phyloP scores from a whole-genome alignment of 306 rosid species.

The Oxytropis ochrocephala region DNA sequence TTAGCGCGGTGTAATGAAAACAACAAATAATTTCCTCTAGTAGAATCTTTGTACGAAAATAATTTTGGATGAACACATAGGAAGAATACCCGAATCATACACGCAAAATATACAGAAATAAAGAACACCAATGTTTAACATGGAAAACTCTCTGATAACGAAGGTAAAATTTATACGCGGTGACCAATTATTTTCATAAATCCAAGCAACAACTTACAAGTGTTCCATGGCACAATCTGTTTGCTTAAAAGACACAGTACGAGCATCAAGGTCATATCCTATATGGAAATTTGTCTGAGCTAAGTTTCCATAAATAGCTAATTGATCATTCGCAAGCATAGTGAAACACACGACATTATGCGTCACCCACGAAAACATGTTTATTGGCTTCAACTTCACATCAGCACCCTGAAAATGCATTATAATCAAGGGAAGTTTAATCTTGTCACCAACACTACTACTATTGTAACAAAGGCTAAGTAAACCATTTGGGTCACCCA shows the following conservation, averaged over 20 bases:
- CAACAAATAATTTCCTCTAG: too few species aligned
- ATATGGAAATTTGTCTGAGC: constrained; percentile 50
- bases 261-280: constrained; percentile 37
- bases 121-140: too few species aligned
- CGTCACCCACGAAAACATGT: constrained; percentile 28
- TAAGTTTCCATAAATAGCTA: constrained; percentile 44
- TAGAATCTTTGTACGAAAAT: too few species aligned
- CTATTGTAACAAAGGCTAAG: constrained; percentile 33
- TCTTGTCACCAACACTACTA: neutral
- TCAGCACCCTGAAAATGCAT: constrained; percentile 52
- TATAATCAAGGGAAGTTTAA: constrained; percentile 28
- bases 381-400: constrained; percentile 25
- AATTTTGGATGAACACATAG: too few species aligned
- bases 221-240: constrained; percentile 26
- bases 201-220: neutral
- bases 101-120: too few species aligned
- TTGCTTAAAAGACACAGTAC: constrained; percentile 36
- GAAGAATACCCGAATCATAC: too few species aligned
- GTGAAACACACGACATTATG: constrained; percentile 36
- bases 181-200: too few species aligned
- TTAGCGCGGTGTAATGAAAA: too few species aligned
- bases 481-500: constrained; percentile 25
- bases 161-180: too few species aligned
- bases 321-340: neutral
- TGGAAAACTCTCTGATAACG: too few species aligned